These are phyloP conservation scores for Trichoderma polysporum DNA, from an alignment of 2,329 filamentous ascomycete genomes.

Conservation along the genomic window DNA sequence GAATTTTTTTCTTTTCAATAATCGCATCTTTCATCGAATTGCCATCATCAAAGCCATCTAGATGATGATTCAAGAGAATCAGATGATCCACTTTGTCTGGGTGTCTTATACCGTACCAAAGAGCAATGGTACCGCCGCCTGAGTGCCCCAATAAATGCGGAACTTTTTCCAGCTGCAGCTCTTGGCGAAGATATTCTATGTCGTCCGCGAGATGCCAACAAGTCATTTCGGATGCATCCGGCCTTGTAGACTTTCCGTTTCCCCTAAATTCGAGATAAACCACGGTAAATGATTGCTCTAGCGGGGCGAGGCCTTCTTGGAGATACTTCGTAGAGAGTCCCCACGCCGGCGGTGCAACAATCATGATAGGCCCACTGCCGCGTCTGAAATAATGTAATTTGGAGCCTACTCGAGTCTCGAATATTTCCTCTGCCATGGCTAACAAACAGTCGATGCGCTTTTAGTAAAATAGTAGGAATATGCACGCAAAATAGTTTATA, in stretches of 20 bases:
- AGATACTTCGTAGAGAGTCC: background rate
- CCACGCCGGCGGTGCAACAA: slow-evolving; percentile 1
- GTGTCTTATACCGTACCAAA: background rate
- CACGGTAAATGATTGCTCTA: background rate
- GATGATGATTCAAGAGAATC: background rate
- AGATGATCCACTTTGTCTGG: background rate
- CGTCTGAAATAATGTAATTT: background rate
- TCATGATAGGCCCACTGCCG: background rate
- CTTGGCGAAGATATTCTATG: background rate
- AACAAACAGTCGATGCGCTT: background rate
- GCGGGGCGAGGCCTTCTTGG: background rate
- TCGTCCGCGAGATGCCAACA: slow-evolving; percentile 7
- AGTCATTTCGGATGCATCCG: background rate
- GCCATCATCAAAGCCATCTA: background rate
- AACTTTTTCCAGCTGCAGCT: background rate
- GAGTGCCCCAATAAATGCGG: background rate
- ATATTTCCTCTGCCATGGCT: background rate
- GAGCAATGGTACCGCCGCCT: background rate
- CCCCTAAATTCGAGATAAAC: background rate
- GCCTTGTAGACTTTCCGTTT: background rate
- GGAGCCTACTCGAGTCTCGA: background rate
- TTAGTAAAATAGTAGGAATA: background rate
- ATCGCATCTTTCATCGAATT: background rate
- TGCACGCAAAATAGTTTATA: background rate
- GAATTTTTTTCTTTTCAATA: background rate